A percentile compares a stretch with the other conserved stretches of the same genome.
These are phyloP conservation scores for Trichoderma pleuroti DNA, from an alignment of 2,329 filamentous ascomycete species.

Conservation along the genomic window DNA sequence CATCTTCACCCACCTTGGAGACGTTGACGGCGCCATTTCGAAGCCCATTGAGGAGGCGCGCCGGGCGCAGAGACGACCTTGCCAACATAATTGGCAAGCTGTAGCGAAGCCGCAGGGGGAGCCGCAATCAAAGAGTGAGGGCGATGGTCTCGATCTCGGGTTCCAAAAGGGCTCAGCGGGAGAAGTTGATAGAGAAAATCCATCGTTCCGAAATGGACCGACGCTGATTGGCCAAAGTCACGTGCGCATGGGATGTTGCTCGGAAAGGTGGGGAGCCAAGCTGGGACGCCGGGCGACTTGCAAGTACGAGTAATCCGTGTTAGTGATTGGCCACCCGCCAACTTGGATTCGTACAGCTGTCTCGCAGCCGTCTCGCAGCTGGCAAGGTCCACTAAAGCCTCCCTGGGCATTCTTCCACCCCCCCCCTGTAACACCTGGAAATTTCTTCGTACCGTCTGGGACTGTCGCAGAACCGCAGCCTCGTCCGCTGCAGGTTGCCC, in stretches of 20 bases:
- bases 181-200: slow-evolving; percentile 42
- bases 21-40: slow-evolving; percentile 69
- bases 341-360: background rate
- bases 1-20: slow-evolving; percentile 62
- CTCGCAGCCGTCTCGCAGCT: background rate
- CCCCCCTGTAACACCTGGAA: background rate
- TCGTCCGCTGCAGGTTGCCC: slow-evolving; percentile 21
- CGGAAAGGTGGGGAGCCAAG: slow-evolving; percentile 7
- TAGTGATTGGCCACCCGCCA: background rate
- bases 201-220: slow-evolving; percentile 43
- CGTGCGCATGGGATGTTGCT: slow-evolving; percentile 28
- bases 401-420: background rate
- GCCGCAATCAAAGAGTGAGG: slow-evolving; percentile 34
- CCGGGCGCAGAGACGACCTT: slow-evolving; percentile 83
- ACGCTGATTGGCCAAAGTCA: slow-evolving; percentile 41
- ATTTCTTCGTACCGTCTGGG: background rate
- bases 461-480: background rate
- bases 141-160: slow-evolving; percentile 39
- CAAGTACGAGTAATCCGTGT: too few relatives aligned
- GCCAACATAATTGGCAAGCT: slow-evolving; percentile 75
- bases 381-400: background rate
- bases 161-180: slow-evolving; percentile 39
- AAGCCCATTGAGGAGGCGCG: slow-evolving; percentile 78
- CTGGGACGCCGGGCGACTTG: background rate
- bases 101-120: slow-evolving; percentile 36